These are phyloP conservation scores for Lichtheimia corymbifera DNA, from an alignment of 371 early-diverging fungal genomes.

Conservation along the genomic window DNA sequence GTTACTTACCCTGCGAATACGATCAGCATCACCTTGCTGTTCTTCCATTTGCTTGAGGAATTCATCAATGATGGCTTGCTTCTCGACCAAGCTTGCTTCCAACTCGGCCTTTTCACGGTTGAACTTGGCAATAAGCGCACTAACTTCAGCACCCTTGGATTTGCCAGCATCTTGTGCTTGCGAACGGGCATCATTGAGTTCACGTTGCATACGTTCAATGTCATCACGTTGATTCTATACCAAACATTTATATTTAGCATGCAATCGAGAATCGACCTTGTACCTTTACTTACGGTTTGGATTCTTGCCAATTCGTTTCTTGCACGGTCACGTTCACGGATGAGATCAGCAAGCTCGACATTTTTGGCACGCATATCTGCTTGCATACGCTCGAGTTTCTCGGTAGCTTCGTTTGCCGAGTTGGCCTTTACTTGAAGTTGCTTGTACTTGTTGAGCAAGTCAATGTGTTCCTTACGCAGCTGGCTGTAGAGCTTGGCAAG, in stretches of 20 bases:
- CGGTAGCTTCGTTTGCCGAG: constrained; percentile 74
- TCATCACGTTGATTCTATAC: constrained; percentile 75
- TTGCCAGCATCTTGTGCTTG: constrained; percentile 78
- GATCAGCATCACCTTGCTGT: constrained; percentile 68
- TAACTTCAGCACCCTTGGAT: constrained; percentile 82
- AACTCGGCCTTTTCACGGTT: constrained; percentile 82
- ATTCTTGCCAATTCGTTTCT: constrained; percentile 72
- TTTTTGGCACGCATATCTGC: constrained; percentile 81
- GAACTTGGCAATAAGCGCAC: constrained; percentile 73
- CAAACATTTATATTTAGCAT: neutral
- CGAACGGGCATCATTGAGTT: constrained; percentile 74
- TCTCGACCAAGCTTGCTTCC: constrained; percentile 60
- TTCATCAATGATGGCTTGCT: constrained; percentile 57
- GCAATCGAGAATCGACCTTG: neutral
- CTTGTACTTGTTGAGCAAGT: constrained; percentile 86
- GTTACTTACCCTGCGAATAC: constrained; percentile 45
- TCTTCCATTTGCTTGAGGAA: constrained; percentile 69
- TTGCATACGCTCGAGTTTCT: constrained; percentile 76
- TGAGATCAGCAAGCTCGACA: constrained; percentile 79
- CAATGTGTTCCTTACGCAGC: constrained; percentile 94
- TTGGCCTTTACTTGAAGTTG: constrained; percentile 79
- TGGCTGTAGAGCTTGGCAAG: constrained; percentile 94
- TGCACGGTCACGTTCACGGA: constrained; percentile 81
- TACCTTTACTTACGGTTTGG: constrained; percentile 38
- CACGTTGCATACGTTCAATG: constrained; percentile 74